Conservation (phyloP, 306 rosid genomes). For the Morella rubra region DNA sequence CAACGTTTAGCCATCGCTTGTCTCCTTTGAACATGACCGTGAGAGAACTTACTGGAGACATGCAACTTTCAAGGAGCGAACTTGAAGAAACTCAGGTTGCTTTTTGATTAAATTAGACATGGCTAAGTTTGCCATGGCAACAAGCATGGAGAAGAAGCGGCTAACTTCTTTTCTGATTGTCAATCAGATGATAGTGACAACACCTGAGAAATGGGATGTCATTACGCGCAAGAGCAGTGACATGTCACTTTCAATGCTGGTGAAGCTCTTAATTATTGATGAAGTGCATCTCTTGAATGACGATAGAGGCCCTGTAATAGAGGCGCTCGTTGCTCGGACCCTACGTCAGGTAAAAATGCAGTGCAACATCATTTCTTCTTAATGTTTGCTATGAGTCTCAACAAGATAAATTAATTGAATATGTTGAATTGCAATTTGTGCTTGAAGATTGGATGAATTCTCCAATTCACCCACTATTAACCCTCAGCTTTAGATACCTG, state of each 20-base stretch:
- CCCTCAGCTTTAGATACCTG: background rate
- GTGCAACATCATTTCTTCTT: constrained; percentile 20
- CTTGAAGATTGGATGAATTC: background rate
- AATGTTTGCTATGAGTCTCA: no score
- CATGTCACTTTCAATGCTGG: constrained; percentile 93
- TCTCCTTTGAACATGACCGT: constrained; percentile 92
- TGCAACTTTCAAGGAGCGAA: constrained; percentile 91
- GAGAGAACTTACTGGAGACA: constrained; percentile 95
- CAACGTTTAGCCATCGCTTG: constrained; percentile 89
- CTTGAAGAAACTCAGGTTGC: constrained; percentile 97
- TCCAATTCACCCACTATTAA: background rate
- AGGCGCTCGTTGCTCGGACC: constrained; percentile 96
- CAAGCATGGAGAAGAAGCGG: constrained; percentile 24
- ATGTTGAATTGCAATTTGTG: constrained; percentile 9
- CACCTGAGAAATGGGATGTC: constrained; percentile 99
- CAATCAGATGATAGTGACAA: constrained; percentile 94
- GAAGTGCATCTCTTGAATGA: constrained; percentile 97
- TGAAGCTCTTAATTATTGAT: constrained; percentile 92
- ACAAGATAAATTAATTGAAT: constrained; percentile 14
- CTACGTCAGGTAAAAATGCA: constrained; percentile 74
- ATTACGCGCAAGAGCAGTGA: constrained; percentile 99
- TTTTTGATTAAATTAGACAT: constrained; percentile 25
- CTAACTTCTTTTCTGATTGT: constrained; percentile 21
- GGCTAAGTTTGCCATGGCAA: constrained; percentile 22
- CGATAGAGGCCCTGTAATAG: constrained; percentile 98